Conservation (phyloP, 1,284 basidiomycete genomes). For the Agroathelia rolfsii region DNA sequence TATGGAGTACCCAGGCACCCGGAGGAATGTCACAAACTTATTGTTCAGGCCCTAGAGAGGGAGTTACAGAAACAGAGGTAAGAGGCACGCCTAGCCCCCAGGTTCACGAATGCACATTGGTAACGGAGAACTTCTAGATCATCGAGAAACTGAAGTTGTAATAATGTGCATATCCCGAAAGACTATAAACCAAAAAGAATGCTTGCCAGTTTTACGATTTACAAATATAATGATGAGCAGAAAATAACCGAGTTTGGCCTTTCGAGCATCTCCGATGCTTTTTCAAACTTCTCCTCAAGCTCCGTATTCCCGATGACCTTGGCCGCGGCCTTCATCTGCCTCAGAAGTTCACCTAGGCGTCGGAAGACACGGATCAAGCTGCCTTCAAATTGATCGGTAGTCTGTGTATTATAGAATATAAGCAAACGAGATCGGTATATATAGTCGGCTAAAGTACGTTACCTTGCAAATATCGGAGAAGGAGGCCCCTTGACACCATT, state of each 20-base stretch:
- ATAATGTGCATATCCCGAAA: no score
- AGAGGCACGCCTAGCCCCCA: no score
- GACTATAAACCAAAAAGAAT: no score
- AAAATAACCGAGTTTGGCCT: constrained; percentile 91
- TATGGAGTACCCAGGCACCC: no score
- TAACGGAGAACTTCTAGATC: no score
- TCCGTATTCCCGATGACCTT: constrained; percentile 95
- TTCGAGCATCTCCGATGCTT: constrained; percentile 82
- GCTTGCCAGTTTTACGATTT: no score
- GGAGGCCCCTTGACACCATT: constrained; percentile 97
- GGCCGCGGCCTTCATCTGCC: constrained; percentile 92
- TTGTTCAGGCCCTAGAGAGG: no score
- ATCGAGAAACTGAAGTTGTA: no score
- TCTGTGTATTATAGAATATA: constrained; percentile 29
- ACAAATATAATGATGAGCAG: constrained; percentile 79
- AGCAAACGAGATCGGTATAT: constrained; percentile 1
- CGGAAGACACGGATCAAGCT: constrained; percentile 91
- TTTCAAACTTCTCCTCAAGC: constrained; percentile 85
- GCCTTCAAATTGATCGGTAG: constrained; percentile 96
- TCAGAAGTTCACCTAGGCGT: constrained; percentile 84
- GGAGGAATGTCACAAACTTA: no score
- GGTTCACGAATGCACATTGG: no score
- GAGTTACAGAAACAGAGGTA: no score
- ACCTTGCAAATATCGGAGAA: constrained; percentile 97
- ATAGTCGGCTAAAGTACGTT: constrained; percentile 13